Evolutionary conservation across 768 basidiomycete species (phyloP).

Genomic region (Amanita molliuscula): DNA sequence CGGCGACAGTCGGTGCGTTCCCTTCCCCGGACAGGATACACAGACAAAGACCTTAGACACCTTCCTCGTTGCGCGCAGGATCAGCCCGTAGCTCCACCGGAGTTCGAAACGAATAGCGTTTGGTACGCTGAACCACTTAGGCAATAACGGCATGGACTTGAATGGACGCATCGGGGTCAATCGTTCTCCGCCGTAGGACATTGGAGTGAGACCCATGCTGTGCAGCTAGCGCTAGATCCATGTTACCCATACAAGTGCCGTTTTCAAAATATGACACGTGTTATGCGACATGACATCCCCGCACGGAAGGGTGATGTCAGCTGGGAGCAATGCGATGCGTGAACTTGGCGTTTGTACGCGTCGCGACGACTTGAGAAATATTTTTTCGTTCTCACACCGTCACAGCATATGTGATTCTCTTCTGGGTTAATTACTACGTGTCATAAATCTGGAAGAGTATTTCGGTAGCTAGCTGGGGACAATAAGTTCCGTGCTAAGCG

Average conservation of each 20-base stretch:
- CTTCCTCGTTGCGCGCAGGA: slow-evolving; percentile 30
- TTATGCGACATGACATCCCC: too few relatives aligned
- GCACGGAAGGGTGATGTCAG: too few relatives aligned
- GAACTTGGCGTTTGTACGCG: too few relatives aligned
- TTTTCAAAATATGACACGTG: too few relatives aligned
- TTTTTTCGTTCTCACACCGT: too few relatives aligned
- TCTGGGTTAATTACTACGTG: too few relatives aligned
- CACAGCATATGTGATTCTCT: too few relatives aligned
- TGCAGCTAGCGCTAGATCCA: too few relatives aligned
- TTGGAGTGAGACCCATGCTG: not conserved
- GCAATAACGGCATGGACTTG: slow-evolving; percentile 11
- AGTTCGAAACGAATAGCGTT: slow-evolving; percentile 61
- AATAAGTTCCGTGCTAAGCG: not conserved
- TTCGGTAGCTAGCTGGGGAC: not conserved
- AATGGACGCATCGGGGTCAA: not conserved
- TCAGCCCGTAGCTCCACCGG: slow-evolving; percentile 55
- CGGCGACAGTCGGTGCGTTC: slow-evolving; percentile 77
- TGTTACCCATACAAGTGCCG: too few relatives aligned
- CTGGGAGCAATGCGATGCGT: too few relatives aligned
- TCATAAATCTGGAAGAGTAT: too few relatives aligned
- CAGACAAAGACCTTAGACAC: not conserved
- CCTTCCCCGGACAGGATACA: not conserved
- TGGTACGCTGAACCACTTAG: slow-evolving; percentile 57
- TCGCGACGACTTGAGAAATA: too few relatives aligned
- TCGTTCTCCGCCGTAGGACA: not conserved